These are phyloP conservation scores for Geranium rotundifolium DNA, from an alignment of 345 rosid species.

Conservation along the genomic window DNA sequence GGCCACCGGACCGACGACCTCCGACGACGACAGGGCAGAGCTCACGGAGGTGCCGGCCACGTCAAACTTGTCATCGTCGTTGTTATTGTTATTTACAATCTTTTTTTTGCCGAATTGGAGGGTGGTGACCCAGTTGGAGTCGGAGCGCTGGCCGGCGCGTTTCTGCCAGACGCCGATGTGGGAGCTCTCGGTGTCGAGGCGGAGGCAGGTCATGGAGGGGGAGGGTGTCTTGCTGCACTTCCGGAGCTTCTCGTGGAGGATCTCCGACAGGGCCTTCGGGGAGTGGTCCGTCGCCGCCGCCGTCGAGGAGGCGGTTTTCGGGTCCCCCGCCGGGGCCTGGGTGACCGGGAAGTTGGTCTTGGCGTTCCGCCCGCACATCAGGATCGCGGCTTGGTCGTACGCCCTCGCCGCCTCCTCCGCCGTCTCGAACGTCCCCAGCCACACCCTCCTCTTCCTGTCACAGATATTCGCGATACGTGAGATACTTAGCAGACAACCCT, in stretches of 20 bases:
- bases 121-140: constrained; percentile 52
- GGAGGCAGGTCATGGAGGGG: constrained; percentile 44
- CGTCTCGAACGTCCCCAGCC: constrained; percentile 56
- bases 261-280: constrained; percentile 24
- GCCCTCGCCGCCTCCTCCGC: constrained; percentile 54
- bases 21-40: neutral
- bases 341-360: constrained; percentile 42
- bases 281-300: neutral
- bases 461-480: neutral
- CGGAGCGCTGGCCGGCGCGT: constrained; percentile 39
- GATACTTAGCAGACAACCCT: neutral
- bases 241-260: constrained; percentile 39
- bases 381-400: constrained; percentile 44
- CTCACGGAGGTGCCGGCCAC: neutral
- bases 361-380: constrained; percentile 48
- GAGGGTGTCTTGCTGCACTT: constrained; percentile 41
- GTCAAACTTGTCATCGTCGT: neutral
- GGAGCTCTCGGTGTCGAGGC: constrained; percentile 49
- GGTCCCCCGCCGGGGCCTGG: constrained; percentile 6
- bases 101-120: constrained; percentile 26
- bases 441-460: constrained; percentile 44
- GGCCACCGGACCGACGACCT: neutral
- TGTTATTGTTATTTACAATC: neutral
- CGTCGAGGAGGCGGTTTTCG: no score
- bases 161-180: constrained; percentile 64